phyloP scores from a whole-genome alignment of 108 stramenopile genomes.

The Cyclotella choctawhatcheeana region DNA sequence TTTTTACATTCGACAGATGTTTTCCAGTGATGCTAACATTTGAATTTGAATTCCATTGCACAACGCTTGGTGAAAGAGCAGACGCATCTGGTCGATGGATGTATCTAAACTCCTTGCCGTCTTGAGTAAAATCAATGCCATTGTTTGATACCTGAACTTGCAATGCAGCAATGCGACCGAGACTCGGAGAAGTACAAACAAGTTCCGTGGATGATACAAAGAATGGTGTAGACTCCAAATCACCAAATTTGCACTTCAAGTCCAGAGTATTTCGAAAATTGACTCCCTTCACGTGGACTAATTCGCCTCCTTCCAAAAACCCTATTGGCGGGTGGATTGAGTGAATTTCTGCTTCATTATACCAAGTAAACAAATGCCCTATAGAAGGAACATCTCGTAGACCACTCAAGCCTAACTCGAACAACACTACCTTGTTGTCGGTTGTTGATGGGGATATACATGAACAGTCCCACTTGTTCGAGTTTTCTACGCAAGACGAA shows the following conservation, averaged over 20 bases:
- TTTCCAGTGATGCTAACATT: constrained; percentile 36
- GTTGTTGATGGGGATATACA: constrained; percentile 26
- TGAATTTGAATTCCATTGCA: constrained; percentile 24
- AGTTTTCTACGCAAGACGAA: not conserved
- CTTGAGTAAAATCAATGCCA: constrained; percentile 46
- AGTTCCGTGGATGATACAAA: constrained; percentile 30
- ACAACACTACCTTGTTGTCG: constrained; percentile 15
- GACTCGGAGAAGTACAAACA: constrained; percentile 24
- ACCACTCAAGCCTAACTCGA: constrained; percentile 29
- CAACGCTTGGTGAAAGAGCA: constrained; percentile 14
- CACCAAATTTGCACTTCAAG: constrained; percentile 43
- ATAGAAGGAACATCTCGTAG: constrained; percentile 18
- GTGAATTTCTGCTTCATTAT: constrained; percentile 13
- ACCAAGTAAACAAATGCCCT: constrained; percentile 39
- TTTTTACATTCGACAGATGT: constrained; percentile 8
- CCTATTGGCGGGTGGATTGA: constrained; percentile 29
- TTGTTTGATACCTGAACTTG: constrained; percentile 46
- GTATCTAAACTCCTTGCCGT: constrained; percentile 18
- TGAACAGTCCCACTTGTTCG: not conserved
- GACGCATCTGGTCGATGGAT: constrained; percentile 41
- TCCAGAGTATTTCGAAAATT: constrained; percentile 25
- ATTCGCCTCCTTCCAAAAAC: constrained; percentile 45
- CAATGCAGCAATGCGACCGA: not conserved
- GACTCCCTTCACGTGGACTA: constrained; percentile 20
- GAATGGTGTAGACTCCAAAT: constrained; percentile 8